Conservation (phyloP, 2,329 filamentous ascomycete genomes). For the Calonectria multiphialidica region DNA sequence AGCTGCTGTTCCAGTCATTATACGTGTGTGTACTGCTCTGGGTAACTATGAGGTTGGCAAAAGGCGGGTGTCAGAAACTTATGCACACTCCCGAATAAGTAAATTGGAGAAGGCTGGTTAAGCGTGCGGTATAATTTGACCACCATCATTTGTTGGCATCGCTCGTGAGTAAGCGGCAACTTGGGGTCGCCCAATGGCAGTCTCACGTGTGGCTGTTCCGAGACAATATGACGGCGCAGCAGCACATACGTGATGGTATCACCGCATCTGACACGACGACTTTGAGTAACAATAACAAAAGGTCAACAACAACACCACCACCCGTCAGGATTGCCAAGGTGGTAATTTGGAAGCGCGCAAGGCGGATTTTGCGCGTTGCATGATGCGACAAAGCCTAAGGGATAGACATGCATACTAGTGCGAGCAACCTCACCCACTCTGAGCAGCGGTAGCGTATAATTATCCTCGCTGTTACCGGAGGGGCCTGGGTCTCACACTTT, state of each 20-base stretch:
- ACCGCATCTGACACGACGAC: conserved; percentile 1
- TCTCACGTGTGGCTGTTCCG: conserved; percentile 19
- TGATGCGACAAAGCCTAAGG: conserved; percentile 18
- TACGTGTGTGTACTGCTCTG: neutral
- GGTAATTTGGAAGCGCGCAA: conserved; percentile 2
- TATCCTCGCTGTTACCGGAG: conserved; percentile 2
- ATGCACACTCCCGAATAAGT: neutral
- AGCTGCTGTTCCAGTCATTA: neutral
- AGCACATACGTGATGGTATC: conserved; percentile 7
- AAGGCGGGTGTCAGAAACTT: neutral
- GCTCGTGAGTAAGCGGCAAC: conserved; percentile 22
- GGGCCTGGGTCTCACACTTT: conserved; percentile 8
- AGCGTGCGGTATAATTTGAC: neutral
- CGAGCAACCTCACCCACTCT: neutral
- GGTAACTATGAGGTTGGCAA: neutral
- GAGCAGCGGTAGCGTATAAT: neutral
- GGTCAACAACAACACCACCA: conserved; percentile 4
- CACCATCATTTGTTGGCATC: conserved; percentile 1
- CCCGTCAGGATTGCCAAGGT: neutral
- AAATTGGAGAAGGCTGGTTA: neutral
- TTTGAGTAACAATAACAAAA: neutral
- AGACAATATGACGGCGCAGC: conserved; percentile 25
- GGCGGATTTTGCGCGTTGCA: conserved; percentile 11
- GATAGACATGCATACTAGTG: conserved; percentile 4
- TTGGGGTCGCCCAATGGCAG: conserved; percentile 3